These are phyloP conservation scores for Populus nigra DNA, from an alignment of 345 rosid genomes.

Conservation along the genomic window DNA sequence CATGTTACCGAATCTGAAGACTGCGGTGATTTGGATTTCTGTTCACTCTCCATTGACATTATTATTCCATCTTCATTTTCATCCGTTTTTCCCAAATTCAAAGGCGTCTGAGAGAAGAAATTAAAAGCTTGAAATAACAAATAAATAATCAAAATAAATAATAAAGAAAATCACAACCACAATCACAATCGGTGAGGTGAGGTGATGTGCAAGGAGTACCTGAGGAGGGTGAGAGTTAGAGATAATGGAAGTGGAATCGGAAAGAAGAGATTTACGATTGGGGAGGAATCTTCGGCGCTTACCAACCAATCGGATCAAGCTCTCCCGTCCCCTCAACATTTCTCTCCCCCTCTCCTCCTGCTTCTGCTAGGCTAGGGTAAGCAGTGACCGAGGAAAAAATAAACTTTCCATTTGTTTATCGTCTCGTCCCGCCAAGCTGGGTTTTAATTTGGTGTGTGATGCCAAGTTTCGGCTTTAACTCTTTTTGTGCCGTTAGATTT, in stretches of 20 bases:
- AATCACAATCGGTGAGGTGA: too few relatives aligned
- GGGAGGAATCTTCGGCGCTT: slow-evolving; percentile 72
- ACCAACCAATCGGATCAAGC: slow-evolving; percentile 67
- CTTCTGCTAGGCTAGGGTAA: neutral
- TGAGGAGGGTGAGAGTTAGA: neutral
- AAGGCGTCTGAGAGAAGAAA: neutral
- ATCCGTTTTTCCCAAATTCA: neutral
- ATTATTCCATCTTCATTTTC: slow-evolving; percentile 3
- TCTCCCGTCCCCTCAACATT: slow-evolving; percentile 72
- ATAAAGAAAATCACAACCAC: too few relatives aligned
- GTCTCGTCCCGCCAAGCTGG: neutral
- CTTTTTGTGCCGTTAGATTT: too few relatives aligned
- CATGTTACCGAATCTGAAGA: slow-evolving; percentile 34
- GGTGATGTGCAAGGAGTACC: neutral
- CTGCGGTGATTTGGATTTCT: neutral
- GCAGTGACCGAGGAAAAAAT: neutral
- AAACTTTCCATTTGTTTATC: neutral
- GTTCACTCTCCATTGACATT: neutral
- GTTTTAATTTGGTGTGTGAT: neutral
- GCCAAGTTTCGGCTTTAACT: too few relatives aligned
- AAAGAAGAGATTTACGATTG: slow-evolving; percentile 49
- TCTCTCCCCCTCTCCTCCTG: neutral
- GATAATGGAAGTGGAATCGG: slow-evolving; percentile 20
- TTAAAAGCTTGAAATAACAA: neutral
- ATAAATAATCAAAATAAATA: too few relatives aligned